A percentile compares a stretch with the other conserved stretches of the same genome.
Conservation (phyloP, 306 rosid species). For the Dryas octopetala region DNA sequence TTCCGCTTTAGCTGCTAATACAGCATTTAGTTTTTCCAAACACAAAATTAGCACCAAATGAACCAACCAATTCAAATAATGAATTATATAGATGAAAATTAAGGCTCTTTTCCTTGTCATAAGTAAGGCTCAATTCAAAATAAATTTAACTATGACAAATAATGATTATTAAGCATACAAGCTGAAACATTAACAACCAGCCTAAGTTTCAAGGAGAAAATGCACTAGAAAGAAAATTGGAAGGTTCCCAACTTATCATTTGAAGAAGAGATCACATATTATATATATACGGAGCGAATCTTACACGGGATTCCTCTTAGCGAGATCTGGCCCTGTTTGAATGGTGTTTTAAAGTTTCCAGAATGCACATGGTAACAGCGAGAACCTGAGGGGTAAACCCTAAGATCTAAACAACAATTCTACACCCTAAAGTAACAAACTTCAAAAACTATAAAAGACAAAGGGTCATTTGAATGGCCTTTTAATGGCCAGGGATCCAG, state of each 20-base stretch:
- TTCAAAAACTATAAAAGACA: too few species aligned
- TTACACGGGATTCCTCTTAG: too few species aligned
- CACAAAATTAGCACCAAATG: slow-evolving; percentile 20
- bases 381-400: too few species aligned
- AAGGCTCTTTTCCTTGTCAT: background rate
- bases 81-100: background rate
- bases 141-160: background rate
- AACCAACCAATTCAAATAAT: background rate
- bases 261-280: background rate
- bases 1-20: slow-evolving; percentile 75
- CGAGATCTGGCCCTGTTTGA: too few species aligned
- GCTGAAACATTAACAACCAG: background rate
- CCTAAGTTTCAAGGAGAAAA: background rate
- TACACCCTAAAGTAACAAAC: too few species aligned
- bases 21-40: slow-evolving; percentile 22
- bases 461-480: too few species aligned
- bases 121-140: background rate
- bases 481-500: too few species aligned
- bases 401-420: too few species aligned
- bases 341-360: too few species aligned
- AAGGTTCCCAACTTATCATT: background rate
- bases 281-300: too few species aligned
- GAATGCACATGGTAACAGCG: too few species aligned
- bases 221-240: background rate
- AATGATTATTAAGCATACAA: background rate